Evolutionary conservation across 345 rosid genomes (phyloP).

Genomic region (Eucalyptus paniculata): DNA sequence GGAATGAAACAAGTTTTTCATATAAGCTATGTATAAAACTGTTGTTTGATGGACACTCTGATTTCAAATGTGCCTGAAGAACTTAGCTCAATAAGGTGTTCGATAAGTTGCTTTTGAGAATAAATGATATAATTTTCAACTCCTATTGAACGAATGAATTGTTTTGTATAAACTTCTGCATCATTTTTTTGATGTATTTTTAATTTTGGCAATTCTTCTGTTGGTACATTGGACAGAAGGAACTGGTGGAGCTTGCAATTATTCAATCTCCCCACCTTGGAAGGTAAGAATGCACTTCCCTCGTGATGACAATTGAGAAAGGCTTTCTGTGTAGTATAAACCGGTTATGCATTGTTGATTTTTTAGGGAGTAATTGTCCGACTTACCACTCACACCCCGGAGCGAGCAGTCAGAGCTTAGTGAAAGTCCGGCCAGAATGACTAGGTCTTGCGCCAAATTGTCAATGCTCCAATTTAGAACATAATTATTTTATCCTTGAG

Average conservation of each 20-base stretch:
- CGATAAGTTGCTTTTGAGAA: no score
- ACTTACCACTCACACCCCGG: neutral
- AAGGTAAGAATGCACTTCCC: neutral
- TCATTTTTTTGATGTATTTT: no score
- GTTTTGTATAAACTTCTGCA: neutral
- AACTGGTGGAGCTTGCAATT: neutral
- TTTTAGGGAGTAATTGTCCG: neutral
- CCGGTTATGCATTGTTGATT: neutral
- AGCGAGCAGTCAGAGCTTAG: neutral
- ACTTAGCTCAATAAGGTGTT: no score
- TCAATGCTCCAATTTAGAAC: neutral
- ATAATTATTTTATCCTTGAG: neutral
- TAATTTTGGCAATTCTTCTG: neutral
- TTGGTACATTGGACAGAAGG: neutral
- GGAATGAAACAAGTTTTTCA: neutral
- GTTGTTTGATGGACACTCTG: neutral
- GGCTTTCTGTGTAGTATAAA: neutral
- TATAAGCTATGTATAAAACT: neutral
- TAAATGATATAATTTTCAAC: no score
- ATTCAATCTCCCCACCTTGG: neutral
- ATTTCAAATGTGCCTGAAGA: no score
- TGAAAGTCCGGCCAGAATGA: neutral
- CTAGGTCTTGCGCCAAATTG: neutral
- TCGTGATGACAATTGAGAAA: neutral
- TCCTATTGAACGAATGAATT: no score